Evolutionary conservation across 2,329 filamentous ascomycete genomes (phyloP).

Genomic region (Epichloe sylvatica): DNA sequence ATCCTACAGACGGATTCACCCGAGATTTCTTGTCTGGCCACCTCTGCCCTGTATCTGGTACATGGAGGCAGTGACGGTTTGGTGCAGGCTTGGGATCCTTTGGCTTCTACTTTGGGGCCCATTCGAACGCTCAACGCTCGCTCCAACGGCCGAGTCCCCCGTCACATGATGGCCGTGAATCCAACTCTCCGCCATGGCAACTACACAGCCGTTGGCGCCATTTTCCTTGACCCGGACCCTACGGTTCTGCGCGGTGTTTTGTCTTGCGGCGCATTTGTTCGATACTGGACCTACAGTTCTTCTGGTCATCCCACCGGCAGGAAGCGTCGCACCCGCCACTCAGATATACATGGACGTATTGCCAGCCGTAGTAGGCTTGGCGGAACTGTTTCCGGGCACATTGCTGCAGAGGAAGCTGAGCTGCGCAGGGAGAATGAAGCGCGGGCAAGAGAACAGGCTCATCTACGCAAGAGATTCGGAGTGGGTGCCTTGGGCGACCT

Average conservation of each 20-base stretch:
- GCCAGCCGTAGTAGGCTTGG: slow-evolving; percentile 42
- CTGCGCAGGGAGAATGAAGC: slow-evolving; percentile 59
- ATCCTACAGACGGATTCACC: slow-evolving; percentile 84
- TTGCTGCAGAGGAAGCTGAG: slow-evolving; percentile 72
- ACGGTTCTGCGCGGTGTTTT: slow-evolving; percentile 75
- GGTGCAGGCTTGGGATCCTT: slow-evolving; percentile 92
- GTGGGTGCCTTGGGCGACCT: slow-evolving; percentile 54
- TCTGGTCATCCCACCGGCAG: slow-evolving; percentile 60
- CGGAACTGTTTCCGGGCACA: slow-evolving; percentile 64
- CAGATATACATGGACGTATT: slow-evolving; percentile 40
- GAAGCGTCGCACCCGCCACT: slow-evolving; percentile 65
- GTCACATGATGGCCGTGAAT: slow-evolving; percentile 45
- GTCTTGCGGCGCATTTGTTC: slow-evolving; percentile 71
- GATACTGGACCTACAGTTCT: slow-evolving; percentile 90
- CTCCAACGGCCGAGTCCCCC: slow-evolving; percentile 68
- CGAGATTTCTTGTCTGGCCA: slow-evolving; percentile 65
- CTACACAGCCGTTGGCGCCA: slow-evolving; percentile 68
- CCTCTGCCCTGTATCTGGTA: slow-evolving; percentile 77
- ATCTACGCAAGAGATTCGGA: slow-evolving; percentile 69
- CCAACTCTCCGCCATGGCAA: slow-evolving; percentile 53
- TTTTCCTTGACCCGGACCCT: slow-evolving; percentile 76
- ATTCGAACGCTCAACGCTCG: slow-evolving; percentile 78
- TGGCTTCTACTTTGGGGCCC: slow-evolving; percentile 65
- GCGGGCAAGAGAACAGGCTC: slow-evolving; percentile 51
- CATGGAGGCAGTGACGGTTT: slow-evolving; percentile 91